Evolutionary conservation across 2,329 filamentous ascomycete species (phyloP).

Genomic region (Fusarium pilosicola): DNA sequence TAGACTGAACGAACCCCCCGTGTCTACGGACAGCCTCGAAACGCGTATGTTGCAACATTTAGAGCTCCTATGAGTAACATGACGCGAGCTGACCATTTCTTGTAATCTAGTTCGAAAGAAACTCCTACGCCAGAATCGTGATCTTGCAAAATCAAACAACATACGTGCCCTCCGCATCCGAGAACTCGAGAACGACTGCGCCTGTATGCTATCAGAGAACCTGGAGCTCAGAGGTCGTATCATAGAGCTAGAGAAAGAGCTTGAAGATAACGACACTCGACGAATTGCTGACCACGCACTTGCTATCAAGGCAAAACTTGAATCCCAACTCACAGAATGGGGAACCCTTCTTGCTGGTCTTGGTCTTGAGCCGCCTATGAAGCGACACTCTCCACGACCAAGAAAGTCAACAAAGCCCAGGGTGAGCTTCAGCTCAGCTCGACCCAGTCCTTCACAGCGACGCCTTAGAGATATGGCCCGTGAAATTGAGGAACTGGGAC

Average conservation of each 20-base stretch:
- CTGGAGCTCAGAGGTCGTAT: constrained; percentile 77
- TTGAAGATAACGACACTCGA: constrained; percentile 69
- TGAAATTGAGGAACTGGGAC: constrained; percentile 62
- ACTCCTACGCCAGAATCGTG: constrained; percentile 84
- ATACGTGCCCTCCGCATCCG: constrained; percentile 81
- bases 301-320: constrained; percentile 75
- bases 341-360: constrained; percentile 73
- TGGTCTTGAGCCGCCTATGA: constrained; percentile 67
- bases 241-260: constrained; percentile 73
- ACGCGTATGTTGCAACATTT: constrained; percentile 64
- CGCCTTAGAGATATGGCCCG: constrained; percentile 66
- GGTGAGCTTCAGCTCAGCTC: constrained; percentile 52
- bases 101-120: constrained; percentile 73
- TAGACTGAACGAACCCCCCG: constrained; percentile 79
- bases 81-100: constrained; percentile 31
- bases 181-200: constrained; percentile 78
- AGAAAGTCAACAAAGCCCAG: constrained; percentile 55
- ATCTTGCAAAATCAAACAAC: constrained; percentile 83
- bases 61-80: not conserved
- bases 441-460: constrained; percentile 63
- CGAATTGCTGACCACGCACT: constrained; percentile 73
- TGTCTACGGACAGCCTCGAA: constrained; percentile 76
- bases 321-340: constrained; percentile 78
- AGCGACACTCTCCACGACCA: constrained; percentile 55
- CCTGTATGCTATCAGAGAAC: constrained; percentile 81